Evolutionary conservation across 2,329 filamentous ascomycete species (phyloP).

Genomic region (Trichoderma sp.): DNA sequence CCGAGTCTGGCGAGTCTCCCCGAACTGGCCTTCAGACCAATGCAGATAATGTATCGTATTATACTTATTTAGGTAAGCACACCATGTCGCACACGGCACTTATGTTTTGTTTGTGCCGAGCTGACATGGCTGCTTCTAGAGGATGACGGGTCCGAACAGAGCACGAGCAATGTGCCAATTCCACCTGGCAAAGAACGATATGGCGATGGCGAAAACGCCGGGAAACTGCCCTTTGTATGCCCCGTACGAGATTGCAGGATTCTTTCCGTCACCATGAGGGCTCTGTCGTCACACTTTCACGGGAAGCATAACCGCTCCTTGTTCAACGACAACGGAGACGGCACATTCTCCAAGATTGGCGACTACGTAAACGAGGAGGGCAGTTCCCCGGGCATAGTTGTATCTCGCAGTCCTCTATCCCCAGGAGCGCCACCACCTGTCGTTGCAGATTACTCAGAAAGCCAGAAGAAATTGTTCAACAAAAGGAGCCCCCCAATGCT

Average conservation of each 20-base stretch:
- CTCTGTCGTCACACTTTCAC: conserved; percentile 23
- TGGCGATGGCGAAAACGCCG: conserved; percentile 16
- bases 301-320: conserved; percentile 1
- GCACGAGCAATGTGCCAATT: conserved; percentile 4
- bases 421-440: conserved; percentile 20
- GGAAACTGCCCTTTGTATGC: conserved; percentile 32
- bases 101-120: not conserved
- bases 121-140: not conserved
- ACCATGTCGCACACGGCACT: not conserved
- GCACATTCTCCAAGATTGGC: conserved; percentile 35
- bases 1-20: not conserved
- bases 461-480: not conserved
- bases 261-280: conserved; percentile 26
- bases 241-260: conserved; percentile 38
- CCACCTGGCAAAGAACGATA: conserved; percentile 5
- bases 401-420: conserved; percentile 28
- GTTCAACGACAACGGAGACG: conserved; percentile 42
- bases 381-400: conserved; percentile 29
- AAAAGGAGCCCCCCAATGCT: not conserved
- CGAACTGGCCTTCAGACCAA: not conserved
- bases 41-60: not conserved
- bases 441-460: not conserved
- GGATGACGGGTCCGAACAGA: not conserved
- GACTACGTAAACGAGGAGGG: conserved; percentile 26
- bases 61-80: conserved; percentile 2